Conservation (phyloP, 1,284 basidiomycete species). For the Marasmius sp. region DNA sequence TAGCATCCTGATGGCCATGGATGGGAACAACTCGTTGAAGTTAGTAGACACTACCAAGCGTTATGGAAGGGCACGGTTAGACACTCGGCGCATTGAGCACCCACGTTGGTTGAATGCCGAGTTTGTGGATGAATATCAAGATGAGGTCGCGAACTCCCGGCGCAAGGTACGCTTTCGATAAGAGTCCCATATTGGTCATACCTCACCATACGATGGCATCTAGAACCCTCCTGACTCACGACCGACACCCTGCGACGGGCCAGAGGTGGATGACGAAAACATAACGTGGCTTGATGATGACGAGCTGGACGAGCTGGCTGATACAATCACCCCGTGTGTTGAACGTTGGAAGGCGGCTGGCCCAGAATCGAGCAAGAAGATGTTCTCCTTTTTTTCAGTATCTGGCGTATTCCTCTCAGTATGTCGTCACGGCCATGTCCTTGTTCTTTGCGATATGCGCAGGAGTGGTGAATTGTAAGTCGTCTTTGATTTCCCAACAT, state of each 20-base stretch:
- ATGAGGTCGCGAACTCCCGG: not conserved
- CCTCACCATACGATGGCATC: too few species aligned
- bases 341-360: conserved; percentile 25
- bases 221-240: too few species aligned
- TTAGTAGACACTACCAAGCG: not conserved
- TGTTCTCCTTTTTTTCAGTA: conserved; percentile 29
- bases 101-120: not conserved
- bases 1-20: not conserved
- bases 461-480: conserved; percentile 35
- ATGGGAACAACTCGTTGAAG: conserved; percentile 3
- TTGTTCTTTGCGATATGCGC: conserved; percentile 34
- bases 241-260: not conserved
- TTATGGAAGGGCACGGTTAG: not conserved
- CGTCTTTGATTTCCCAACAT: not conserved
- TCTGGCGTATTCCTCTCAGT: conserved; percentile 32
- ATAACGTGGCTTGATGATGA: not conserved
- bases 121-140: not conserved
- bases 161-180: too few species aligned
- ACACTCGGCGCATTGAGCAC: not conserved
- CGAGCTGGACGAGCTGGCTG: conserved; percentile 4
- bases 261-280: not conserved
- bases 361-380: conserved; percentile 25
- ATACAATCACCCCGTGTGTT: conserved; percentile 10
- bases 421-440: conserved; percentile 32
- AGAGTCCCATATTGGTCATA: too few species aligned